Evolutionary conservation across 768 basidiomycete species (phyloP), one percentile per base, ranked within the genome.

Genomic region (Antrodiella citrinella): DNA sequence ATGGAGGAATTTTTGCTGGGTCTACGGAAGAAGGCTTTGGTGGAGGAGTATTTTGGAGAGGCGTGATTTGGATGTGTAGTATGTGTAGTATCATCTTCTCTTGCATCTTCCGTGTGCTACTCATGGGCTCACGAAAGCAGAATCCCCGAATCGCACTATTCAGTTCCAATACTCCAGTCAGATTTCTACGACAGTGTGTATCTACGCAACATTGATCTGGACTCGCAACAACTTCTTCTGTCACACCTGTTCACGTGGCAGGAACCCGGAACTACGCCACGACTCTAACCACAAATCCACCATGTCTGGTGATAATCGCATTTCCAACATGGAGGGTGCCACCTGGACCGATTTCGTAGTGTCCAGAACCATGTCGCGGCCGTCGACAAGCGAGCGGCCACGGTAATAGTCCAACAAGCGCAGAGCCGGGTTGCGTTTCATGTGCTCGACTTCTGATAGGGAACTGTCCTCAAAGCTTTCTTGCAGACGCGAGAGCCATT

Each of bases 1-100:
- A 85, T 91, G 86, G 90, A 90, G 62, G 64, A 66, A 19, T 77
- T 87, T 9, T 63, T 96, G 48, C 72, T 96, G 50, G 77, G 75
- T 22, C 69, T 92, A 54, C 75, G 86, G 62, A 94, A 95, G 69
- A 77, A 82, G 67, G 84, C 84, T 19, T 66, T 95, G 41, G 79
- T 91, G 49, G 84, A 90, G 59, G 91, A 96, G 64, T 84, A 84
- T 55, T 74, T 79, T 57, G 82, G 78, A n/a, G 70, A 75, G 25
- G 55, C 62, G 45, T 53, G n/a, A 26, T 12, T 44, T n/a, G 26
- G 20, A 4, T 48, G 13, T 51, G 39, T 48, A 46, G 44, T 47
- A 51, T 30, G 50, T 26, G 24, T 41, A 47, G n/a, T n/a, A n/a
- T n/a, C n/a, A n/a, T n/a, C n/a, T n/a, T n/a, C n/a, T n/a, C n/a